A percentile compares a stretch with the other conserved stretches of the same genome.
phyloP scores from a whole-genome alignment of 495 filamentous ascomycete species.

The Penicillium canariense region DNA sequence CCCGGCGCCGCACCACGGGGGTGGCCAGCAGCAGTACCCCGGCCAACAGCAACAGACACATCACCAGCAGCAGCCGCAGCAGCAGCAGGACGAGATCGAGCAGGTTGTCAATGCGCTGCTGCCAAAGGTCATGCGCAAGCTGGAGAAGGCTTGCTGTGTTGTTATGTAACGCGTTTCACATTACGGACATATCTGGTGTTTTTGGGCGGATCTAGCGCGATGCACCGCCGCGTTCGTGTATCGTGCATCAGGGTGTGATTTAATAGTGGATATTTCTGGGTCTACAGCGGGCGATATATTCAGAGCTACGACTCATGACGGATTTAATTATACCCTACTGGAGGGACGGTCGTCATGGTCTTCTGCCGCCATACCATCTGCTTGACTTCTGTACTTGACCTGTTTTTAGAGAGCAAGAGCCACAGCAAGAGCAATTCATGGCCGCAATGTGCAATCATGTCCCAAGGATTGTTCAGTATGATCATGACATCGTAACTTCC shows the following conservation, averaged over 20 bases:
- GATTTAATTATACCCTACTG: background rate
- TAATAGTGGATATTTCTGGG: background rate
- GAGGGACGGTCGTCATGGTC: background rate
- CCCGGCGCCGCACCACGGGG: slow-evolving; percentile 26
- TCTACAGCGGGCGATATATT: background rate
- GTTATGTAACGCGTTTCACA: slow-evolving; percentile 60
- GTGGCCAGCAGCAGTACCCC: slow-evolving; percentile 31
- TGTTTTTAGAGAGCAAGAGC: too few species aligned
- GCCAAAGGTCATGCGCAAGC: slow-evolving; percentile 57
- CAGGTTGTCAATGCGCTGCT: slow-evolving; percentile 60
- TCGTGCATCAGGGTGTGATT: background rate
- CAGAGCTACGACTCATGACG: background rate
- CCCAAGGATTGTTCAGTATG: background rate
- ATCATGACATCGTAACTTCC: background rate
- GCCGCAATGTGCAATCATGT: background rate
- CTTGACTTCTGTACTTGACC: too few species aligned
- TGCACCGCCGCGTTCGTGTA: background rate
- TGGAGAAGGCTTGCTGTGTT: slow-evolving; percentile 69
- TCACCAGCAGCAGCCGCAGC: slow-evolving; percentile 24
- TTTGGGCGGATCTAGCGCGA: background rate
- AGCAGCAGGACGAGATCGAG: slow-evolving; percentile 62
- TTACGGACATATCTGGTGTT: background rate
- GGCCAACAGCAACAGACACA: slow-evolving; percentile 37
- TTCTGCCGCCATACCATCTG: background rate
- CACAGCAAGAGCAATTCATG: background rate